Base-by-base conservation (phyloP, 768 basidiomycete species). In the Lactarius sp. region DNA sequence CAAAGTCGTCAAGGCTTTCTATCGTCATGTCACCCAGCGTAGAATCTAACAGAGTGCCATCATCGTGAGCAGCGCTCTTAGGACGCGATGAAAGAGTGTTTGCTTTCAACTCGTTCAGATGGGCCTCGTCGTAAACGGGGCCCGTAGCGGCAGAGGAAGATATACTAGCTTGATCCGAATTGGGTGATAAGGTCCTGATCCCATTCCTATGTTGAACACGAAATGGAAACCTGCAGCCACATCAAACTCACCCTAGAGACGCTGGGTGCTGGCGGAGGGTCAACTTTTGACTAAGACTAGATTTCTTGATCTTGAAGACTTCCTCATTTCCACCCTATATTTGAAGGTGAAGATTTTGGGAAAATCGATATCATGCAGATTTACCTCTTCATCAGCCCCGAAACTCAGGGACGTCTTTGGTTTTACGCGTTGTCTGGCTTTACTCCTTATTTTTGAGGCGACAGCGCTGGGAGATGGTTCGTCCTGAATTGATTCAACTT, bases 301-400 rank as follows among this genome's bases (percentile, higher is more conserved):
- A 91, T 75, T 91, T 94, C 73, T 92, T 93, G 18, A 93, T 77
- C 76, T 88, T 80, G 72, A 94, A 92, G 0, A 80, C 77, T 62
- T 90, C 86, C 8, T 79, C 83, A 44, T 80, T 81, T 12, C 77
- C 80, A 69, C 81, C 81, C 85, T 90, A 57, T 60, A 68, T 76
- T 76, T 65, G 72, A 69, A 33, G 46, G 53, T 60, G 12, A 41
- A 39, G 6, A 59, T n/a, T 27, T 27, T 18, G 6, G 3, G 31
- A 20, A 62, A 37, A 60, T 18, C n/a, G 41, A 36, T 46, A 33
- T 14, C 2, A n/a, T 50, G 33, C n/a, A 41, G 51, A 64, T 69
- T 41, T 65, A 88, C 87, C 79, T 88, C 88, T 60, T 82, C 82
- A 12, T 78, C 81, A 9, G 76, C 88, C 6, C 90, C 91, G 74